These are phyloP conservation scores for Aspergillus egyptiacus DNA, from an alignment of 495 filamentous ascomycete genomes.

Conservation along the genomic window DNA sequence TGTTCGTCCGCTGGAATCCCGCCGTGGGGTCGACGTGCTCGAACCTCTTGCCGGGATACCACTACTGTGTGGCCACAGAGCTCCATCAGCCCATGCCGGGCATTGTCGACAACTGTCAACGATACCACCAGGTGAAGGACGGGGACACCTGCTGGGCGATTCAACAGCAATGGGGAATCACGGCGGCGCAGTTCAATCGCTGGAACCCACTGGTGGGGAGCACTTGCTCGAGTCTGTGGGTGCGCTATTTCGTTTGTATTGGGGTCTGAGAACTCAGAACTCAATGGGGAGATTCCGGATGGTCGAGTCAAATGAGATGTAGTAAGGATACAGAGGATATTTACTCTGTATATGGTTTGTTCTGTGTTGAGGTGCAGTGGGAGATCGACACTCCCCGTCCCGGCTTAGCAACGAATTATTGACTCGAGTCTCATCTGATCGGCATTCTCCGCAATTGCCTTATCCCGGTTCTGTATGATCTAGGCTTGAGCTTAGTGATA, in stretches of 20 bases:
- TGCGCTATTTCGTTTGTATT: conserved; percentile 12
- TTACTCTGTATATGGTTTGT: too few species aligned
- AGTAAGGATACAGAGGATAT: too few species aligned
- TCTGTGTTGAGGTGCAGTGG: too few species aligned
- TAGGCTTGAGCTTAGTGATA: too few species aligned
- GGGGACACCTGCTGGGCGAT: conserved; percentile 11
- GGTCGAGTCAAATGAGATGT: too few species aligned
- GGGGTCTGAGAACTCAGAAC: too few species aligned
- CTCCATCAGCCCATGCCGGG: not conserved
- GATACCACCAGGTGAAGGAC: not conserved
- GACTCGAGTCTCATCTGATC: too few species aligned
- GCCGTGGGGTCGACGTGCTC: conserved; percentile 3
- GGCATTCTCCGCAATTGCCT: too few species aligned
- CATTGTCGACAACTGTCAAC: not conserved
- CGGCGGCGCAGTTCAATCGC: not conserved
- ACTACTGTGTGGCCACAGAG: conserved; percentile 8
- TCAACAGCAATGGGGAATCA: conserved; percentile 7
- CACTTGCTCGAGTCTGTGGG: conserved; percentile 4
- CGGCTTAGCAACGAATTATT: too few species aligned
- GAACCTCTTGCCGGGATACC: not conserved
- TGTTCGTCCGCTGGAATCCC: conserved; percentile 4
- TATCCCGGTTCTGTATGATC: too few species aligned
- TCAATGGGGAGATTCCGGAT: too few species aligned
- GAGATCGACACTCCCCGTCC: too few species aligned
- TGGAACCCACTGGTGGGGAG: conserved; percentile 11